Evolutionary conservation across 148 eudicot genomes (phyloP).

Genomic region (Fallopia convolvulus): DNA sequence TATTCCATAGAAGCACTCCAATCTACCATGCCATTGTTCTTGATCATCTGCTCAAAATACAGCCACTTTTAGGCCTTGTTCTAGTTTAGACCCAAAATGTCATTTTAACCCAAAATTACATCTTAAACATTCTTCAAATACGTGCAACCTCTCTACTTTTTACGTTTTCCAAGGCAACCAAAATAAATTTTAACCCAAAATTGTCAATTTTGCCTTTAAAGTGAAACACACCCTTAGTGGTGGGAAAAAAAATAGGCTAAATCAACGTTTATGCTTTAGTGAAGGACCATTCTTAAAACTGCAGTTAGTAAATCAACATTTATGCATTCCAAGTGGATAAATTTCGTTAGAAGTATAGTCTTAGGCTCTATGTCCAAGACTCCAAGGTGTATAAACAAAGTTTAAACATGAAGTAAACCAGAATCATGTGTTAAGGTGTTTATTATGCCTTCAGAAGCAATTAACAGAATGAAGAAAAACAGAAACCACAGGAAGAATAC

Average conservation of each 20-base stretch:
- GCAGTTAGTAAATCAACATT: neutral
- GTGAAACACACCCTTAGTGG: too few species aligned
- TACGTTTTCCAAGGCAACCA: too few species aligned
- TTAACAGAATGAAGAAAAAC: neutral
- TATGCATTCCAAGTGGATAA: neutral
- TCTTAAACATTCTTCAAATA: too few species aligned
- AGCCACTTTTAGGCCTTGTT: neutral
- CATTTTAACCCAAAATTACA: too few species aligned
- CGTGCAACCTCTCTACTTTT: too few species aligned
- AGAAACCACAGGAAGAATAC: neutral
- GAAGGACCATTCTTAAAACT: neutral
- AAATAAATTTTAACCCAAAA: too few species aligned
- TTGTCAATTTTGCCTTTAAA: too few species aligned
- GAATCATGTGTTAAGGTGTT: neutral
- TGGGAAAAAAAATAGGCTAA: too few species aligned
- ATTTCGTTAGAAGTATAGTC: neutral
- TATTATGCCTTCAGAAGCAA: neutral
- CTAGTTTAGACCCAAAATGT: too few species aligned
- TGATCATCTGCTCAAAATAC: constrained; percentile 46
- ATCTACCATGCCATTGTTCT: constrained; percentile 41
- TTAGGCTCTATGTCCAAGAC: neutral
- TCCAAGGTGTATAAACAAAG: too few species aligned
- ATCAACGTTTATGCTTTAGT: neutral
- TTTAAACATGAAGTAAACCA: too few species aligned
- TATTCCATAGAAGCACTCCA: constrained; percentile 19